These are phyloP conservation scores for Monilinia vaccinii-corymbosi DNA, from an alignment of 2,329 filamentous ascomycete genomes.

Conservation along the genomic window DNA sequence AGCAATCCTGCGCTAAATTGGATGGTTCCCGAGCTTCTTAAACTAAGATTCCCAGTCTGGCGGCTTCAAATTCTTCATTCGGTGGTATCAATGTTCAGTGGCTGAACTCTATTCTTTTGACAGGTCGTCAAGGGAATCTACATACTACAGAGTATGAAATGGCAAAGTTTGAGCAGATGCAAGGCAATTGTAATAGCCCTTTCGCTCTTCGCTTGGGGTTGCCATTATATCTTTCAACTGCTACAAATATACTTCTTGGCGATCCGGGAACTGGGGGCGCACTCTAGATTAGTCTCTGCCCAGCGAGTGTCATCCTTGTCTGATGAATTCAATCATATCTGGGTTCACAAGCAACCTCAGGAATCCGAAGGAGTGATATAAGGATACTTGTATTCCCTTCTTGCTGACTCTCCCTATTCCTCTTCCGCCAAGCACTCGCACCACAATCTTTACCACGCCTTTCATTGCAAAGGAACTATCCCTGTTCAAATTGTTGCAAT, in stretches of 20 bases:
- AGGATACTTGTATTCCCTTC: background rate
- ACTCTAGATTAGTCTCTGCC: background rate
- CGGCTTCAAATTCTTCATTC: background rate
- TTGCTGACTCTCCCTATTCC: background rate
- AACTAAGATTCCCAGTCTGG: background rate
- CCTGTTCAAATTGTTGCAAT: conserved; percentile 1
- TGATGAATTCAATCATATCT: background rate
- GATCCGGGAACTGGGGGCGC: background rate
- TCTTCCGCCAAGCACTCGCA: conserved; percentile 14
- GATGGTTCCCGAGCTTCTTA: background rate
- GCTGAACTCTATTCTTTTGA: background rate
- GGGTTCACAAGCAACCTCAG: background rate
- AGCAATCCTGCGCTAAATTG: background rate
- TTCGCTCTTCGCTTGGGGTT: background rate
- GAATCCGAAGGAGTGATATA: background rate
- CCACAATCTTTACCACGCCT: background rate
- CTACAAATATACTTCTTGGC: background rate
- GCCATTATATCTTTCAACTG: background rate
- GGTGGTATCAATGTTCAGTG: background rate
- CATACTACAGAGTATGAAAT: background rate
- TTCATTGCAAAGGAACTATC: background rate
- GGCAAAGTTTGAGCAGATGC: background rate
- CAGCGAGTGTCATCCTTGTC: background rate
- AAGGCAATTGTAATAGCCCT: background rate
- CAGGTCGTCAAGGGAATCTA: background rate